Conservation (phyloP, 2,329 filamentous ascomycete species). For the Aspergillus versicolor region DNA sequence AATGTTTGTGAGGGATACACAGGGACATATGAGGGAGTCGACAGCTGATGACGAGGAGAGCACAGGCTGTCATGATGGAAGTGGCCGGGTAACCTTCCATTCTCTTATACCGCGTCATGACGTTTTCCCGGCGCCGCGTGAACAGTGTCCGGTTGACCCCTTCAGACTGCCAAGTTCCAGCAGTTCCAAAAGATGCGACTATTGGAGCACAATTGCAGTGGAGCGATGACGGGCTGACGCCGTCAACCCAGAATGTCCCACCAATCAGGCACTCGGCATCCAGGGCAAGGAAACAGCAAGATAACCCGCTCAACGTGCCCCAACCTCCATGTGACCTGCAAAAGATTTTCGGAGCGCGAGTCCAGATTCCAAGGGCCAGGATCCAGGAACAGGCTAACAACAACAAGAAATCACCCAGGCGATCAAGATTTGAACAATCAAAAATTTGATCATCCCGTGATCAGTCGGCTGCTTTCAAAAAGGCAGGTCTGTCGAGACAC, state of each 20-base stretch:
- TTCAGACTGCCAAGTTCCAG: slow-evolving; percentile 9
- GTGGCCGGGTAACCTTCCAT: slow-evolving; percentile 24
- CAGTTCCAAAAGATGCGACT: neutral
- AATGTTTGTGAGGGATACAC: neutral
- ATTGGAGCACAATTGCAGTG: slow-evolving; percentile 26
- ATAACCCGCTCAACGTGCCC: neutral
- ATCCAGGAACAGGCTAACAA: neutral
- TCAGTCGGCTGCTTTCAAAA: neutral
- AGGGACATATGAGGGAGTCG: neutral
- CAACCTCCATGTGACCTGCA: slow-evolving; percentile 32
- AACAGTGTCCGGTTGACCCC: slow-evolving; percentile 2
- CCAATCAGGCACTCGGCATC: slow-evolving; percentile 30
- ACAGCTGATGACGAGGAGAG: neutral
- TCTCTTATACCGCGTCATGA: slow-evolving; percentile 19
- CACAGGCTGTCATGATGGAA: slow-evolving; percentile 7
- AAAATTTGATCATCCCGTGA: slow-evolving; percentile 1
- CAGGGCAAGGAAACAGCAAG: neutral
- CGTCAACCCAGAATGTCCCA: slow-evolving; percentile 25
- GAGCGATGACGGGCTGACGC: slow-evolving; percentile 26
- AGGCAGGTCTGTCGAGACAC: slow-evolving; percentile 8
- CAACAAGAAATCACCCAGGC: too few species aligned
- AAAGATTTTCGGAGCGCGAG: slow-evolving; percentile 17
- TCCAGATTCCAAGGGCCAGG: neutral
- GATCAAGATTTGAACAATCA: neutral
- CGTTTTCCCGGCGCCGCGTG: slow-evolving; percentile 14